Percentiles rank a stretch among this genome's conserved stretches.
These are phyloP conservation scores for Penicillium sp. DNA, from an alignment of 2,329 filamentous ascomycete genomes.

Conservation along the genomic window DNA sequence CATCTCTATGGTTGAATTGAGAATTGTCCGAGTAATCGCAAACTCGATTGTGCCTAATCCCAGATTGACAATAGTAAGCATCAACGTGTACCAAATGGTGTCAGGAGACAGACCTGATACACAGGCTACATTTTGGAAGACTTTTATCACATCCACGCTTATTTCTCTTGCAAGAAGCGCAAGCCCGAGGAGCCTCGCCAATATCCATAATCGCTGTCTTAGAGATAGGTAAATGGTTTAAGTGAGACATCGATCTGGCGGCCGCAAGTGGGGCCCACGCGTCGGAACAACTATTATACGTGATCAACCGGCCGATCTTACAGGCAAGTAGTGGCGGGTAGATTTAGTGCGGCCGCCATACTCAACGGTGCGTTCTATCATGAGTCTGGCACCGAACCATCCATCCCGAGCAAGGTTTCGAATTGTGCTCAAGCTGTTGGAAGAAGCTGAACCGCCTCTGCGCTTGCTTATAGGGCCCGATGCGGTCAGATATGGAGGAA, in stretches of 20 bases:
- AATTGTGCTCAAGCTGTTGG: neutral
- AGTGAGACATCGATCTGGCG: neutral
- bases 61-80: neutral
- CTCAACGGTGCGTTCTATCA: too few species aligned
- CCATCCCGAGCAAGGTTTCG: neutral
- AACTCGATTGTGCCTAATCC: neutral
- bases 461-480: neutral
- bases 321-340: neutral
- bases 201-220: neutral
- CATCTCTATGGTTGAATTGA: neutral
- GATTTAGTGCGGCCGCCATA: neutral
- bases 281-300: neutral
- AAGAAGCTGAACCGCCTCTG: neutral
- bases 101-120: neutral
- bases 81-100: neutral
- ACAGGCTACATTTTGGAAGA: neutral
- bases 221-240: neutral
- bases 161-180: neutral
- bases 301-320: neutral
- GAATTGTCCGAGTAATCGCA: neutral
- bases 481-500: neutral
- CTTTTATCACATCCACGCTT: neutral
- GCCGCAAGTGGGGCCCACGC: neutral
- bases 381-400: neutral
- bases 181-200: neutral